Evolutionary conservation across 805 yeast genomes (phyloP).

Genomic region (Candida dajiaensis): DNA sequence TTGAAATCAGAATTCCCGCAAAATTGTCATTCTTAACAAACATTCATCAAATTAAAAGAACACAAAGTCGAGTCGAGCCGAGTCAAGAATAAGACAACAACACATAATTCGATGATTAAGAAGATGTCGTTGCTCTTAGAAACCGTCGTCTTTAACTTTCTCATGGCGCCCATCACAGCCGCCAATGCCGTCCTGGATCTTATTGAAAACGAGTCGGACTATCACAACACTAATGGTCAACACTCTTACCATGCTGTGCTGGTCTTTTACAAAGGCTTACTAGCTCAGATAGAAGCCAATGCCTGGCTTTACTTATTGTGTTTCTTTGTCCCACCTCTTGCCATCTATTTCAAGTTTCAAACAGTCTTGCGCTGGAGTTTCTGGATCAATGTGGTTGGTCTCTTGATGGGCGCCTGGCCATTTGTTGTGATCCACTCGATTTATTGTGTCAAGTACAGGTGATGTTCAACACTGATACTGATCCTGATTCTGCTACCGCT

Average conservation of each 20-base stretch:
- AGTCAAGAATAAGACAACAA: too few relatives aligned
- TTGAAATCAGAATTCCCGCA: too few relatives aligned
- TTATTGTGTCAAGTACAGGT: conserved; percentile 1
- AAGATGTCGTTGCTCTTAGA: not conserved
- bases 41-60: too few relatives aligned
- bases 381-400: not conserved
- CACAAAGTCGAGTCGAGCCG: too few relatives aligned
- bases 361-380: not conserved
- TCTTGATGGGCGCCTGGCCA: not conserved
- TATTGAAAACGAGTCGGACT: conserved; percentile 1
- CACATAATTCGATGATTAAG: not conserved
- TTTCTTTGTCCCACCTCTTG: conserved; percentile 4
- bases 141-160: not conserved
- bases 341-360: conserved; percentile 1
- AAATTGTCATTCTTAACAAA: too few relatives aligned
- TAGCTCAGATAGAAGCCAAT: not conserved
- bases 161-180: conserved; percentile 2
- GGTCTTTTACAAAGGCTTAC: not conserved
- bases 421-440: conserved; percentile 1
- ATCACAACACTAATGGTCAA: not conserved
- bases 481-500: not conserved
- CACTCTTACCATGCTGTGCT: too few relatives aligned
- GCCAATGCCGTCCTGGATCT: conserved; percentile 3
- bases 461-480: too few relatives aligned
- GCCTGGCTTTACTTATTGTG: not conserved